phyloP scores from a whole-genome alignment of 2,329 filamentous ascomycete species.

The Ascocoryne sarcoides region DNA sequence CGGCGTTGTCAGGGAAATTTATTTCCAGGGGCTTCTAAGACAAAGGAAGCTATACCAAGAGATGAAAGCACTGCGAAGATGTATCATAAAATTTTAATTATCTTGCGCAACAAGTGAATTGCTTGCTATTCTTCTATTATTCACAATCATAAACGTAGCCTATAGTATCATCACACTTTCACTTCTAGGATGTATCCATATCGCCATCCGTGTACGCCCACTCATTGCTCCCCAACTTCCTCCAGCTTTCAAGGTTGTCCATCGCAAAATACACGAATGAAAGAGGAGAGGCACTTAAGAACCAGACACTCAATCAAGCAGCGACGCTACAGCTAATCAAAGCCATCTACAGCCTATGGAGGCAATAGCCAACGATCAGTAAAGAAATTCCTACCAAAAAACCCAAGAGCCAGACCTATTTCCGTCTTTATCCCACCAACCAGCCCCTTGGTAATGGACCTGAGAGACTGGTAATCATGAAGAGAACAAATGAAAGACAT shows the following conservation, averaged over 20 bases:
- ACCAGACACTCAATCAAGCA: conserved; percentile 5
- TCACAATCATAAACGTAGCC: neutral
- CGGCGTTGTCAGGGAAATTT: conserved; percentile 8
- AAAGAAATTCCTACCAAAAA: conserved; percentile 18
- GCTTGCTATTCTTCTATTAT: neutral
- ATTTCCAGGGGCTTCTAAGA: neutral
- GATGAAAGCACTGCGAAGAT: neutral
- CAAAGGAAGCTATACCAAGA: neutral
- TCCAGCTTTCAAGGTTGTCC: conserved; percentile 2
- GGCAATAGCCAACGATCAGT: conserved; percentile 27
- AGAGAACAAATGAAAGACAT: conserved; percentile 4
- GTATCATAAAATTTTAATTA: too few species aligned
- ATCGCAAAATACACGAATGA: conserved; percentile 14
- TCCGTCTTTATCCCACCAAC: conserved; percentile 3
- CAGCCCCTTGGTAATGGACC: neutral
- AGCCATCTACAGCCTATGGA: conserved; percentile 37
- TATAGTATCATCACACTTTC: neutral
- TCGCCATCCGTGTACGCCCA: neutral
- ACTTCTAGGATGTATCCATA: neutral
- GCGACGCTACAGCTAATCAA: conserved; percentile 9
- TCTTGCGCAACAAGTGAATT: too few species aligned
- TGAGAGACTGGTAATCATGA: neutral
- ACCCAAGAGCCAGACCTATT: conserved; percentile 10
- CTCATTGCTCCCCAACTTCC: neutral
- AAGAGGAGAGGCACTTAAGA: conserved; percentile 14